Evolutionary conservation across 805 yeast genomes (phyloP).

Genomic region (Geotrichum ghanense): DNA sequence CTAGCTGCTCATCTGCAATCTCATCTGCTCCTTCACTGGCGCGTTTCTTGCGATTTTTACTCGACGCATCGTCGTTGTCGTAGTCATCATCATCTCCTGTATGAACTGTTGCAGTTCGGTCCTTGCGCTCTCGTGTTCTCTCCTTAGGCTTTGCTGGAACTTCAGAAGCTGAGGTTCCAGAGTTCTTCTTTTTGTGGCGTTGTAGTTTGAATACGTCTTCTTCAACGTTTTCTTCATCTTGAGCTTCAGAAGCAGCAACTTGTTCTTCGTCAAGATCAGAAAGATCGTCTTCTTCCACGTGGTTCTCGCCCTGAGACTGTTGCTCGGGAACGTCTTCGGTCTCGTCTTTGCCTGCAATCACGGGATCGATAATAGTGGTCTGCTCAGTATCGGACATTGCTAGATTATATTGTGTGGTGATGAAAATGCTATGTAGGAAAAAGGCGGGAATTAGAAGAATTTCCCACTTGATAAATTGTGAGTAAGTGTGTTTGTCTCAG

Average conservation of each 20-base stretch:
- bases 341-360: neutral
- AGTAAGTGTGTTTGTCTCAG: no score
- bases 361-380: neutral
- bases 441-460: no score
- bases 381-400: neutral
- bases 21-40: constrained; percentile 14
- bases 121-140: constrained; percentile 6
- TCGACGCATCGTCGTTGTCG: constrained; percentile 2
- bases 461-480: no score
- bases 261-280: constrained; percentile 31
- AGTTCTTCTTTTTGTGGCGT: constrained; percentile 22
- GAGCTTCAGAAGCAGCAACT: constrained; percentile 23
- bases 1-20: constrained; percentile 19
- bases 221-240: constrained; percentile 23
- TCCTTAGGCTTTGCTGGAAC: constrained; percentile 9
- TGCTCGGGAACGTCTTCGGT: constrained; percentile 1
- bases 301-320: neutral
- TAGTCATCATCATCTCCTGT: constrained; percentile 7
- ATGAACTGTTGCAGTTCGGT: constrained; percentile 10
- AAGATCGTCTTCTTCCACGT: constrained; percentile 23
- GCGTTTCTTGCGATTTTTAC: constrained; percentile 1
- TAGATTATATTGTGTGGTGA: no score
- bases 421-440: no score
- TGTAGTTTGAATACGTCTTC: constrained; percentile 29
- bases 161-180: constrained; percentile 4